Conservation (phyloP, 2,329 filamentous ascomycete genomes). For the Aspergillus vadensis region DNA sequence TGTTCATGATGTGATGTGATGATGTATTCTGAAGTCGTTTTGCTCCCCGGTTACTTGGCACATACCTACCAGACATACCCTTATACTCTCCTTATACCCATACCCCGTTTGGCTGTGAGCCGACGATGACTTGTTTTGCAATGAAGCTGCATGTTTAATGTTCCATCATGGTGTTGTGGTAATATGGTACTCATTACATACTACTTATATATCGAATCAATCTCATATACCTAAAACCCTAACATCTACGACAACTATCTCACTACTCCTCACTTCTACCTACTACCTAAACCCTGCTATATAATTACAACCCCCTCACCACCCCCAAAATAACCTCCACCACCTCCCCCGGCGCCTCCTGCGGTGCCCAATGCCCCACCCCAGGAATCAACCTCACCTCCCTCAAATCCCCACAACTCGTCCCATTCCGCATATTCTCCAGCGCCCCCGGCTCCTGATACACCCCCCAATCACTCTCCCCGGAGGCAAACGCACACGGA, state of each 20-base stretch:
- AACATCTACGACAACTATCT: neutral
- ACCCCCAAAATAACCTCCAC: conserved; percentile 52
- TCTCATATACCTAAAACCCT: neutral
- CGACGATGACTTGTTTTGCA: no score
- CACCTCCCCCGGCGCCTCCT: conserved; percentile 63
- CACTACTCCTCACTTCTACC: neutral
- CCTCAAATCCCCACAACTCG: conserved; percentile 56
- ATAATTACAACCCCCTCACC: conserved; percentile 18
- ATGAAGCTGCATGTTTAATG: no score
- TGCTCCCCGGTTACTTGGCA: neutral
- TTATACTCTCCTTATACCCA: neutral
- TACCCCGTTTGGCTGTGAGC: no score
- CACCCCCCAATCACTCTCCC: conserved; percentile 66
- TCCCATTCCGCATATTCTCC: conserved; percentile 53
- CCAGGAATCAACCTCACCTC: conserved; percentile 57
- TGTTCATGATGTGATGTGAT: neutral
- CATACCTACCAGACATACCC: neutral
- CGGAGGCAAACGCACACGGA: conserved; percentile 63
- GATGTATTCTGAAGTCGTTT: neutral
- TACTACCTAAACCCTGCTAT: neutral
- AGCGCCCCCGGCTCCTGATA: conserved; percentile 67
- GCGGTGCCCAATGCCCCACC: conserved; percentile 71
- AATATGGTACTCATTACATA: neutral
- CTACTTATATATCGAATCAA: no score
- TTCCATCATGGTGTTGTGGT: no score